Evolutionary conservation across 208 protist species (phyloP).

Genomic region (Crithidia bombi): DNA sequence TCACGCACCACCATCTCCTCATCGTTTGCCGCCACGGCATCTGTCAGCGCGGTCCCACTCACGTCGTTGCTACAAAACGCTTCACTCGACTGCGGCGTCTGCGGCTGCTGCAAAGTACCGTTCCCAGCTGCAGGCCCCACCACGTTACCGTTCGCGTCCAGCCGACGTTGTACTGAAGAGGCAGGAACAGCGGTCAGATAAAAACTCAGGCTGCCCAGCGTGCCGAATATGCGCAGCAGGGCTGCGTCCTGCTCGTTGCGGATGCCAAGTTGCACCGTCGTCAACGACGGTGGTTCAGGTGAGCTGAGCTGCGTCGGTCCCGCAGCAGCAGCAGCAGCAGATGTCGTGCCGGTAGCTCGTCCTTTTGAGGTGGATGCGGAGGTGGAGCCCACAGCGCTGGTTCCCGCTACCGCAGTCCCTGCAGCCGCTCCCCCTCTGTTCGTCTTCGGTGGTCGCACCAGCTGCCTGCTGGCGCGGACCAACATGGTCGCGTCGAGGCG

Average conservation of each 20-base stretch:
- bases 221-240: conserved; percentile 10
- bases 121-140: not conserved
- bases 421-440: not conserved
- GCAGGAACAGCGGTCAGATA: not conserved
- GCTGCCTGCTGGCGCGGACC: conserved; percentile 5
- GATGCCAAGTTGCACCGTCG: conserved; percentile 18
- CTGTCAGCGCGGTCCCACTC: not conserved
- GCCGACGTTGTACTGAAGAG: not conserved
- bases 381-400: not conserved
- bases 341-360: not conserved
- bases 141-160: not conserved
- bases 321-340: not conserved
- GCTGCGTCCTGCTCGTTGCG: conserved; percentile 11
- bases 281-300: not conserved
- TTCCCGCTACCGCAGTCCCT: not conserved
- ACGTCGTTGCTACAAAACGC: not conserved
- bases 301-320: not conserved
- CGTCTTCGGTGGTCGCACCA: not conserved
- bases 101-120: no score
- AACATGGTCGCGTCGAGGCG: conserved; percentile 20
- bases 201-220: conserved; percentile 15
- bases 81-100: no score
- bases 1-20: not conserved
- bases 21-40: not conserved
- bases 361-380: not conserved